Evolutionary conservation across 352 stramenopile species (phyloP), one percentile per base, ranked within the genome.

Genomic region (Phytopythium boreale): DNA sequence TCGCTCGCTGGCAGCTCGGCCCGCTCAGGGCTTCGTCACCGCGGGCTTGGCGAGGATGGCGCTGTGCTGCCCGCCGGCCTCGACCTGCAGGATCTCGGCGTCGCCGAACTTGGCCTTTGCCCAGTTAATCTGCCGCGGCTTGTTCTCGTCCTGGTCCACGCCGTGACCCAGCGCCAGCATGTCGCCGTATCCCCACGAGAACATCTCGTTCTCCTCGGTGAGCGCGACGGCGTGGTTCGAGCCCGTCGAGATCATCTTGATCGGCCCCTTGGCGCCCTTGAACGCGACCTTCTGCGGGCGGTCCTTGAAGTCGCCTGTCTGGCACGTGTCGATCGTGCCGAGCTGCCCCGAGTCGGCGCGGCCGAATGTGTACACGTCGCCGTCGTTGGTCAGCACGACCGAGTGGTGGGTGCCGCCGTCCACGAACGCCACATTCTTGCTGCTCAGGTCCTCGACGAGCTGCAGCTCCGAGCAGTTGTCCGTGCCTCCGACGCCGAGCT

Each of bases 301-400:
- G 51, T 93, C 87, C 64, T 90, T 92, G 63, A 93, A 94, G 49
- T 88, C 82, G 37, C 88, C 87, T 19, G 79, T 90, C 53, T 74
- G 74, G 64, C 87, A 89, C 31, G 78, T 79, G 34, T 92, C 84
- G 36, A 93, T 70, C 60, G 73, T 80, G 39, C 96, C 97, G 1
- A 99, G 84, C 70, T 98, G 90, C 4, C 96, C 96, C 39, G 93
- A 98, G 74, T 99, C 96, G 24, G 82, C 84, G 39, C 96, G 89
- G 34, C 97, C 97, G 59, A 97, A 98, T 39, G 91, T 74, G 69
- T 93, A 98, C 9, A 99, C 62, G 5, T 88, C 72, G 14, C 96
- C 95, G 44, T 90, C 74, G 31, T 77, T 88, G 50, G 83, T 90
- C n/a, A 99, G 69, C 41, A 96, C 89, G 22, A 98, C 79, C 36